Percentiles rank a stretch among this genome's conserved stretches.
Evolutionary conservation across 2,329 filamentous ascomycete genomes (phyloP).

Genomic region (Orbilia brochopaga): DNA sequence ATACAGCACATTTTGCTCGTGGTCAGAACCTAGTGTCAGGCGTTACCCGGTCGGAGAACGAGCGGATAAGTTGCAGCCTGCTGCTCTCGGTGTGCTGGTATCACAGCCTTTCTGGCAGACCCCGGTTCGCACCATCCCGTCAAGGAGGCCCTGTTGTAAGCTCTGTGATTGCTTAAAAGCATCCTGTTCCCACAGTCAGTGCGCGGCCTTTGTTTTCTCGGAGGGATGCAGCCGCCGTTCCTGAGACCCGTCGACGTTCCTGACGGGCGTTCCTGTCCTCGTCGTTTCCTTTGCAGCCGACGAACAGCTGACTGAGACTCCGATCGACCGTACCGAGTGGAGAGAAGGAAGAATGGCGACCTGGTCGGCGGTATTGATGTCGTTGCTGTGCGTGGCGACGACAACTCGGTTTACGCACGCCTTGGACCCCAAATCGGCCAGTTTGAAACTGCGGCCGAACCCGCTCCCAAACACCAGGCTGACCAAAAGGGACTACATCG

Average conservation of each 20-base stretch:
- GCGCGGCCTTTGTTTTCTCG: not conserved
- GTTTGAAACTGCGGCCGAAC: conserved; percentile 35
- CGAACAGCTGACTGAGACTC: not conserved
- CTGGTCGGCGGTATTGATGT: not conserved
- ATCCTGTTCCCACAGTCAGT: not conserved
- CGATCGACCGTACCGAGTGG: not conserved
- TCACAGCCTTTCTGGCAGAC: not conserved
- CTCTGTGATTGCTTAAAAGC: conserved; percentile 25
- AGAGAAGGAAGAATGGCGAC: conserved; percentile 11
- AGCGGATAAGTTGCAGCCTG: not conserved
- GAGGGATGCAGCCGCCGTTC: conserved; percentile 28
- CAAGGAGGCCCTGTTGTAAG: conserved; percentile 3
- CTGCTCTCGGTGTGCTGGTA: not conserved
- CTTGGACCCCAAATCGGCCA: conserved; percentile 24
- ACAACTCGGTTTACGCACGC: conserved; percentile 27
- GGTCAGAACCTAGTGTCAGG: not conserved
- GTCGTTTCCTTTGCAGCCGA: conserved; percentile 1
- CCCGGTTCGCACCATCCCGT: not conserved
- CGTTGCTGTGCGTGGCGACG: conserved; percentile 15
- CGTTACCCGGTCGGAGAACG: not conserved
- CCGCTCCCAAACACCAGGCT: conserved; percentile 32
- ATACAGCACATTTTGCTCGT: too few species aligned
- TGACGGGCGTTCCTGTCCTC: conserved; percentile 16
- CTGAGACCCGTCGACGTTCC: conserved; percentile 21
- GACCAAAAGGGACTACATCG: conserved; percentile 39